Evolutionary conservation across 495 filamentous ascomycete species (phyloP), one percentile per base, ranked within the genome.

Genomic region (Neurospora tetrasperma): DNA sequence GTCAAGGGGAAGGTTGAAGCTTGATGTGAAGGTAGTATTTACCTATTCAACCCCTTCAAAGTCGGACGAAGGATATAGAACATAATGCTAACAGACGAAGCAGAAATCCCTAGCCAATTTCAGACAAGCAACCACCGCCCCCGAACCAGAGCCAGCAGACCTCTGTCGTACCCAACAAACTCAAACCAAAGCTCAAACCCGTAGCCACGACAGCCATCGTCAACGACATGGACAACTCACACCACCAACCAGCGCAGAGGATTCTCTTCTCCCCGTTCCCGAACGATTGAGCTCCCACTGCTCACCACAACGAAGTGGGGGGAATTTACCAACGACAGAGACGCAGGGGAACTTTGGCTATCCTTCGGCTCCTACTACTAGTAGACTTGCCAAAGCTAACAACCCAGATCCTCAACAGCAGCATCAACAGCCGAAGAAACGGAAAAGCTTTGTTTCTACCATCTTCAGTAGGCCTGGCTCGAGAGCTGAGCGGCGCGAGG

Each of bases 361-460:
- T 66, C 3, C 42, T 43, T 43, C 42, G 41, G 41, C 12, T 14
- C 41, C 23, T 1, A 8, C 11, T 31, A 3, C 11, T 4, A 35
- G 16, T 2, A 16, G 27, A 35, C 54, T 7, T 66, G 35, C 12
- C 3, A 18, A 27, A 5, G 48, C 48, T 2, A 20, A 46, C 9
- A 46, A 11, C n/a, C 41, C 44, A 18, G 46, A 23, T 11, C 3
- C 10, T 16, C 69, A 40, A 14, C 71, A 73, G 4, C 41, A 54
- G 16, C 78, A 79, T 46, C 84, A 83, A 75, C 77, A 75, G 27
- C 77, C 83, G 54, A 84, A 78, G 72, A 82, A 82, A 75, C 78
- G 84, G 76, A 87, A 82, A 80, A 89, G 87, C 72, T 87, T 89
- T 72, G 81, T 88, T 42, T 79, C 82, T 11, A 79, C 82, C 14